Evolutionary conservation across 495 filamentous ascomycete genomes (phyloP), one percentile per base, ranked within the genome.

Genomic region (Lasiosphaeris hirsuta): DNA sequence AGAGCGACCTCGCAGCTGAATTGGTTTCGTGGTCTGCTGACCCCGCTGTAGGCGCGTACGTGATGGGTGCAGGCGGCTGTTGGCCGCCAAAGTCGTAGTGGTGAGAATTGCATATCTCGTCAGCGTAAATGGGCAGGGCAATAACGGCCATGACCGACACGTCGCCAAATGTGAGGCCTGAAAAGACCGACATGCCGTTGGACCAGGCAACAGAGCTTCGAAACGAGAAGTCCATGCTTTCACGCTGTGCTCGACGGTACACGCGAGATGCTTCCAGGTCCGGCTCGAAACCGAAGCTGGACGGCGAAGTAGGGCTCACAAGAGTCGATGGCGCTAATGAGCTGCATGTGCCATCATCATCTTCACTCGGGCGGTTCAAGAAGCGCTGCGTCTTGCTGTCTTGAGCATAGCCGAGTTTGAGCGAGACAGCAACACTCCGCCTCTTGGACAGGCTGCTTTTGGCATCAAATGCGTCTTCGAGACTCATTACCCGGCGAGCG

Each of bases 141-240:
- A 68, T 44, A 40, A 63, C 63, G 3, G 65, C 61, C 11, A 61
- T 45, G 42, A 40, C 47, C 0, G 65, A 68, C 0, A 68, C 34
- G 2, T 68, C 47, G 38, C 49, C 54, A 10, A 68, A 33, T 33
- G 51, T 68, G 23, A 57, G 39, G 8, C 54, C 51, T 11, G 65
- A 63, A 19, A 63, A 48, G 11, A 48, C 14, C 11, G 65, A 68
- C 59, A 51, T 57, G 19, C 55, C 56, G 9, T 63, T 23, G 2
- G 59, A 49, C 8, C 18, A 10, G 15, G 56, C 45, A 2, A 67
- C 10, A 7, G 65, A 67, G 34, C 53, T 65, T 5, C 58, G 54
- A 18, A 60, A 55, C 13, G 64, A 64, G 34, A 62, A 62, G 45
- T 67, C 62, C 54, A 67, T 65, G 18, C 40, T 63, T 7, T 58